A percentile compares a stretch with the other conserved stretches of the same genome.
Conservation (phyloP, 2,329 filamentous ascomycete genomes). For the Colletotrichum liriopes region DNA sequence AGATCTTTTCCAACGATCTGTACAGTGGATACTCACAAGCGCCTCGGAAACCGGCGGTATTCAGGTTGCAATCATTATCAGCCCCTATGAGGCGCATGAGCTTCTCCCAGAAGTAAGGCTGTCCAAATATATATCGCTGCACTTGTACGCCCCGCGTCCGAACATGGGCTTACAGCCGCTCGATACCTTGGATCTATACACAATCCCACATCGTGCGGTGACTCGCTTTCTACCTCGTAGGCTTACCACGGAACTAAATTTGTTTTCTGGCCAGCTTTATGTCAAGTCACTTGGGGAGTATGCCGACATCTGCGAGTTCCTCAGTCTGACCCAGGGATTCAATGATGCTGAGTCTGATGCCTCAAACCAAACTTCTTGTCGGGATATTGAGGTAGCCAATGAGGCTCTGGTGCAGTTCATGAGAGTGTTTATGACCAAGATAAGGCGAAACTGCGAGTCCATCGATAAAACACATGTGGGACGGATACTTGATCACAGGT, state of each 20-base stretch:
- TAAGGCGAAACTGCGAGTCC: slow-evolving; percentile 54
- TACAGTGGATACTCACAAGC: slow-evolving; percentile 68
- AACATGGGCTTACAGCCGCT: slow-evolving; percentile 56
- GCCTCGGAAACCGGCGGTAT: accelerated
- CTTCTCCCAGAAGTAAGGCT: slow-evolving; percentile 59
- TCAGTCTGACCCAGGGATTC: slow-evolving; percentile 64
- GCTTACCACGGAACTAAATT: slow-evolving; percentile 67
- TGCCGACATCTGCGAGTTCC: slow-evolving; percentile 61
- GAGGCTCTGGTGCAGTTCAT: slow-evolving; percentile 52
- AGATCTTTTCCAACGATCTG: slow-evolving; percentile 67
- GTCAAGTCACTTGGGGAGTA: slow-evolving; percentile 71
- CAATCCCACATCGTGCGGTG: no score
- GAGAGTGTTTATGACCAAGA: slow-evolving; percentile 52
- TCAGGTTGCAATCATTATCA: slow-evolving; percentile 65
- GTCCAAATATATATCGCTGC: slow-evolving; percentile 57
- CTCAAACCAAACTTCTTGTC: not conserved
- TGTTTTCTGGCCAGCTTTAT: slow-evolving; percentile 80
- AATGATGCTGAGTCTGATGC: slow-evolving; percentile 34
- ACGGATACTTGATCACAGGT: not conserved
- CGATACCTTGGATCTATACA: slow-evolving; percentile 63
- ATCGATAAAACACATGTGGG: slow-evolving; percentile 59
- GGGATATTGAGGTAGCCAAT: no score
- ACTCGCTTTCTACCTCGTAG: no score
- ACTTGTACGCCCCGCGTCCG: slow-evolving; percentile 66
- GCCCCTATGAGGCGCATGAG: slow-evolving; percentile 72